Evolutionary conservation across 2,329 filamentous ascomycete genomes (phyloP), one percentile per base, ranked within the genome.

Genomic region (Botryosphaeria dothidea): DNA sequence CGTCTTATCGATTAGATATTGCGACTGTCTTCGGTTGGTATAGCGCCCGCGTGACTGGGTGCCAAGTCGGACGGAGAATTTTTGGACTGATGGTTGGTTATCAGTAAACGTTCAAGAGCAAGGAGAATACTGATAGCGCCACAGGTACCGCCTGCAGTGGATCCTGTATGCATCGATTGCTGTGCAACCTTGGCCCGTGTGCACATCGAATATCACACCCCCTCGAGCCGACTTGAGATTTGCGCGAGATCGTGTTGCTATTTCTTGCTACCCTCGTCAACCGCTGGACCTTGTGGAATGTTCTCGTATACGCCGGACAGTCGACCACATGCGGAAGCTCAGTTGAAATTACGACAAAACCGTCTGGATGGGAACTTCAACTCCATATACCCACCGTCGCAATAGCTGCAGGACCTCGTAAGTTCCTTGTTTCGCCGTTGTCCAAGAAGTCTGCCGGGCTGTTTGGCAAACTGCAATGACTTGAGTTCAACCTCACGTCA

Each of bases 1-100:
- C 56, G 56, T n/a, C 56, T 45, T 60, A 23, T 46, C 56, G 25
- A 60, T 46, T 21, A 34, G 38, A 46, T 46, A 60, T 60, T 38
- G 41, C 56, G 38, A 58, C 11, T 43, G 52, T 19, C 21, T 23
- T 38, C 51, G 31, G 51, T 38, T 6, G 9, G 31, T 23, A n/a
- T 34, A 54, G 4, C 23, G 23, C 46, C 23, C 46, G 52, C 54
- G 21, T 54, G 34, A 25, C 54, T 58, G 38, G 54, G 54, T 36
- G 54, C 54, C 54, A 58, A 58, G 54, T 15, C 23, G 17, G 23
- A 15, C 38, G 54, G 54, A 45, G 54, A 58, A 9, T 58, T 58
- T 34, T 29, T 57, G 36, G 8, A 38, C 5, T 13, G n/a, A n/a
- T 15, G 51, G 23, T 29, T 17, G 23, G 36, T 17, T 58, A n/a